Conservation (phyloP, 2,329 filamentous ascomycete genomes). For the Pseudovirgaria hyperparasitica region DNA sequence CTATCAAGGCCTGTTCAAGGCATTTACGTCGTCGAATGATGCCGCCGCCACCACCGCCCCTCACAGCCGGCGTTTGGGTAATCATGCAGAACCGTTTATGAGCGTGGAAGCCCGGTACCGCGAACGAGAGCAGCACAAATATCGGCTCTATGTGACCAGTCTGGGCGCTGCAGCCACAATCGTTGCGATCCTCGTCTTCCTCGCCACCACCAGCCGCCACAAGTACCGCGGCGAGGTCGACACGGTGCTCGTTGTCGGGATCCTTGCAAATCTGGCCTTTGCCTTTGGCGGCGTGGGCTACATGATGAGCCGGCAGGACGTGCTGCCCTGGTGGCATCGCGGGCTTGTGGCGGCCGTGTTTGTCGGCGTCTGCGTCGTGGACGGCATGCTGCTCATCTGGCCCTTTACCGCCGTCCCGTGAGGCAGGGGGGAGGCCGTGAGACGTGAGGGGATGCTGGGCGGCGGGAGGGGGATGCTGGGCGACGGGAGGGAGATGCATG, state of each 20-base stretch:
- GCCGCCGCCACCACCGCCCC: slow-evolving; percentile 7
- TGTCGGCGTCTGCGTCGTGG: slow-evolving; percentile 33
- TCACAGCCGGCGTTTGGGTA: slow-evolving; percentile 6
- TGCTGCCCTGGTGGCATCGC: no score
- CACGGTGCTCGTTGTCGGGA: slow-evolving; percentile 56
- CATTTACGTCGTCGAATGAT: slow-evolving; percentile 16
- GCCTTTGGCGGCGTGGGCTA: slow-evolving; percentile 49
- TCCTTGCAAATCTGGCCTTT: slow-evolving; percentile 52
- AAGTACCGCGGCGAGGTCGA: slow-evolving; percentile 61
- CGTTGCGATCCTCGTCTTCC: slow-evolving; percentile 49
- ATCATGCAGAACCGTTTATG: not conserved
- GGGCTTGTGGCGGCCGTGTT: slow-evolving; percentile 34
- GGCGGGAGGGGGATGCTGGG: no score
- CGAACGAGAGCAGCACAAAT: slow-evolving; percentile 21
- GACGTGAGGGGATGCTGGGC: no score
- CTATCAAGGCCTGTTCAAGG: slow-evolving; percentile 34
- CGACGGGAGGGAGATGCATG: no score
- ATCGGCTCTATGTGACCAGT: slow-evolving; percentile 33
- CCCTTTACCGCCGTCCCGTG: no score
- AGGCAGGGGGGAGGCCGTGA: no score
- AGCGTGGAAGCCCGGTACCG: slow-evolving; percentile 14
- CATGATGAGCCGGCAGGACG: no score
- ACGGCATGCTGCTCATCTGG: slow-evolving; percentile 40
- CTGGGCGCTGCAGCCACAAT: slow-evolving; percentile 50
- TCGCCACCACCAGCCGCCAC: slow-evolving; percentile 56